phyloP scores from a whole-genome alignment of 345 rosid genomes.

The Mercurialis annua region DNA sequence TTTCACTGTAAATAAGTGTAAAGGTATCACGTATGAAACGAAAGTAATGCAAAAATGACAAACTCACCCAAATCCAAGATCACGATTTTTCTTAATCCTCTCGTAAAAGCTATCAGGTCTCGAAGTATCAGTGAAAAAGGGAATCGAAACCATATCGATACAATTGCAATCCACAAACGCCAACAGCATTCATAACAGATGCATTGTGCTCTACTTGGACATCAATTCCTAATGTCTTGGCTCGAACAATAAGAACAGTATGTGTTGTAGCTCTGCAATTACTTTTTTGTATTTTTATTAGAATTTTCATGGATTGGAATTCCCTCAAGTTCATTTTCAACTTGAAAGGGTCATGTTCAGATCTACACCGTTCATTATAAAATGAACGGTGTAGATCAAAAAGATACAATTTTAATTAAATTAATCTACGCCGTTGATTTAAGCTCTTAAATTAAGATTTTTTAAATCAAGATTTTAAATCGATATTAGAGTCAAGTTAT shows the following conservation, averaged over 20 bases:
- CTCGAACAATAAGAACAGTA: conserved; percentile 87
- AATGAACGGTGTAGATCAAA: too few species aligned
- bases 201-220: conserved; percentile 87
- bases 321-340: too few species aligned
- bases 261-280: conserved; percentile 93
- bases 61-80: conserved; percentile 68
- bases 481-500: too few species aligned
- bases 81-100: conserved; percentile 59
- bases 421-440: too few species aligned
- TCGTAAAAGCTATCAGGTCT: conserved; percentile 92
- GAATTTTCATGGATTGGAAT: too few species aligned
- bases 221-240: conserved; percentile 60
- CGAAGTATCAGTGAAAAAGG: conserved; percentile 85
- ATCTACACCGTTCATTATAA: too few species aligned
- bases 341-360: too few species aligned
- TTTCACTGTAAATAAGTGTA: not conserved
- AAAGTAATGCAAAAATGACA: not conserved
- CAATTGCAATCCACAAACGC: conserved; percentile 86
- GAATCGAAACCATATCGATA: conserved; percentile 86
- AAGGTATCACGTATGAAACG: not conserved
- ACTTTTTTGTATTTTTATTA: too few species aligned
- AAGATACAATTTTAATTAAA: too few species aligned
- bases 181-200: conserved; percentile 91
- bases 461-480: too few species aligned
- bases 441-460: too few species aligned